phyloP scores from a whole-genome alignment of 768 basidiomycete species.

The Hebeloma cylindrosporum region DNA sequence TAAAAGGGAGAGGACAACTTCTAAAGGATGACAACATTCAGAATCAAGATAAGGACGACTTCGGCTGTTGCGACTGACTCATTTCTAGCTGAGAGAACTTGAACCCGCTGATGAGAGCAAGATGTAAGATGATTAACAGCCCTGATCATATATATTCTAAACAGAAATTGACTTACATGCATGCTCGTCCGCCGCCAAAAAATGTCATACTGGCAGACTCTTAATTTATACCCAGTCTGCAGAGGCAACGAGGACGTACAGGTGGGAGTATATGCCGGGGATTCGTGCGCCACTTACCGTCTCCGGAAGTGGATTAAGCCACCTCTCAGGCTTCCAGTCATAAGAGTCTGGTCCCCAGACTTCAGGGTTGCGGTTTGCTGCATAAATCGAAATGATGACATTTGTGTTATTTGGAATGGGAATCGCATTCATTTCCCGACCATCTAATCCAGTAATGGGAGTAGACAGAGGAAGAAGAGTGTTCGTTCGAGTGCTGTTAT shows the following conservation, averaged over 20 bases:
- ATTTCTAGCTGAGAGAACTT: slow-evolving; percentile 22
- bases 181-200: slow-evolving; percentile 40
- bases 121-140: not conserved
- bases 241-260: slow-evolving; percentile 24
- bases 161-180: slow-evolving; percentile 41
- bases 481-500: slow-evolving; percentile 20
- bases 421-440: slow-evolving; percentile 27
- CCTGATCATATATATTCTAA: too few relatives aligned
- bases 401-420: slow-evolving; percentile 37
- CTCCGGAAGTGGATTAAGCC: slow-evolving; percentile 33
- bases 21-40: slow-evolving; percentile 8
- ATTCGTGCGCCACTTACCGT: slow-evolving; percentile 32
- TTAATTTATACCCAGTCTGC: not conserved
- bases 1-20: slow-evolving; percentile 21
- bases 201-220: slow-evolving; percentile 39
- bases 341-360: slow-evolving; percentile 48
- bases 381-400: slow-evolving; percentile 28
- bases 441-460: slow-evolving; percentile 23
- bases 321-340: slow-evolving; percentile 50
- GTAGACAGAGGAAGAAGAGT: slow-evolving; percentile 20
- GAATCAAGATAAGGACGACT: not conserved
- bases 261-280: slow-evolving; percentile 43
- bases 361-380: slow-evolving; percentile 36
- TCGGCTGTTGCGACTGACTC: slow-evolving; percentile 14
- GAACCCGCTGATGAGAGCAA: slow-evolving; percentile 15